These are phyloP conservation scores for Microbotryum intermedium DNA, from an alignment of 1,284 basidiomycete species.

Conservation along the genomic window DNA sequence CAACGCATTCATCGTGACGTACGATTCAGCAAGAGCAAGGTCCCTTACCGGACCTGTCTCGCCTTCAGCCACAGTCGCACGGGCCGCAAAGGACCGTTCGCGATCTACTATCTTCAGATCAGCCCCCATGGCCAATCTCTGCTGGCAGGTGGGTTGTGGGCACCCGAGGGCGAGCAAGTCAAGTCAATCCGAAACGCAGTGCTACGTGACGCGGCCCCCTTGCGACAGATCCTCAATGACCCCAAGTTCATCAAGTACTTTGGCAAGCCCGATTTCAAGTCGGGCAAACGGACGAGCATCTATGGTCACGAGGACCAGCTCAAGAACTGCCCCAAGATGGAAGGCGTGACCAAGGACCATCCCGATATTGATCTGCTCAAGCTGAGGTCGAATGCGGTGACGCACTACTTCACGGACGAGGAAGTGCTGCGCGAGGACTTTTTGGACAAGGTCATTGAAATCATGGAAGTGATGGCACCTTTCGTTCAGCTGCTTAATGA, in stretches of 20 bases:
- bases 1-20: slow-evolving; percentile 36
- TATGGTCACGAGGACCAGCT: slow-evolving; percentile 35
- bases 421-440: slow-evolving; percentile 26
- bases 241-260: slow-evolving; percentile 35
- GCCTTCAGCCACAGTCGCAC: slow-evolving; percentile 31
- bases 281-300: slow-evolving; percentile 25
- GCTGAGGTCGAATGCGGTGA: slow-evolving; percentile 31
- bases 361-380: slow-evolving; percentile 38
- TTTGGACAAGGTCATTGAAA: slow-evolving; percentile 14
- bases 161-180: slow-evolving; percentile 33
- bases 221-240: slow-evolving; percentile 32
- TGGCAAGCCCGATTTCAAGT: slow-evolving; percentile 27
- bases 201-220: slow-evolving; percentile 30
- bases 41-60: slow-evolving; percentile 31
- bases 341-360: slow-evolving; percentile 38
- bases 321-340: slow-evolving; percentile 35
- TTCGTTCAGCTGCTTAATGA: slow-evolving; percentile 32
- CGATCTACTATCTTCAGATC: slow-evolving; percentile 28
- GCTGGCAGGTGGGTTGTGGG: slow-evolving; percentile 38
- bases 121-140: slow-evolving; percentile 29
- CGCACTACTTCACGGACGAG: slow-evolving; percentile 30
- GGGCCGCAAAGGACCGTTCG: slow-evolving; percentile 36
- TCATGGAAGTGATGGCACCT: slow-evolving; percentile 22
- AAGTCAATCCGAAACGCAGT: slow-evolving; percentile 34
- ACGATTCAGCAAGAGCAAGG: slow-evolving; percentile 22